phyloP scores from a whole-genome alignment of 2,329 filamentous ascomycete genomes.

The Laburnicola sp. region DNA sequence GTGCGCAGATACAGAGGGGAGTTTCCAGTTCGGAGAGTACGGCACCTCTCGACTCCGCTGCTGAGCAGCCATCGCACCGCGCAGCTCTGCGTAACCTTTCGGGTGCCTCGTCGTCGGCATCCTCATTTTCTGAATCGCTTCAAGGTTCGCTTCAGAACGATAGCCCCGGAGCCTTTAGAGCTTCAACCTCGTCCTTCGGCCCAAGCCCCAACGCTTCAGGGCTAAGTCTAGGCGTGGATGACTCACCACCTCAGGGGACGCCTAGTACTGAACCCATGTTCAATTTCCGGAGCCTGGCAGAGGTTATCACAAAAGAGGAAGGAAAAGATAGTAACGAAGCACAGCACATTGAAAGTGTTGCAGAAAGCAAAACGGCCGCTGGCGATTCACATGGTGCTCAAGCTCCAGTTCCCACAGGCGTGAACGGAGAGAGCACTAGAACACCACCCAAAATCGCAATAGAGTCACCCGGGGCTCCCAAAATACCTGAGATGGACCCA shows the following conservation, averaged over 20 bases:
- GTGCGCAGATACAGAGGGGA: slow-evolving; percentile 47
- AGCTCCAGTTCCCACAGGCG: slow-evolving; percentile 16
- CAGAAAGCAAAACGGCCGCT: slow-evolving; percentile 9
- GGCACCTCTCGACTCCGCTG: slow-evolving; percentile 47
- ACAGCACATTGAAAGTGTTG: slow-evolving; percentile 47
- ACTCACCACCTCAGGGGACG: slow-evolving; percentile 42
- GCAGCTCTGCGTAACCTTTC: slow-evolving; percentile 82
- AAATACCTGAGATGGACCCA: slow-evolving; percentile 12
- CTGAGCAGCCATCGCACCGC: slow-evolving; percentile 52
- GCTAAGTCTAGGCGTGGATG: slow-evolving; percentile 44
- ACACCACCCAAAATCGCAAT: slow-evolving; percentile 18
- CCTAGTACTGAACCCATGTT: slow-evolving; percentile 76
- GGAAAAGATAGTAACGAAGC: slow-evolving; percentile 48
- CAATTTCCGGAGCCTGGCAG: slow-evolving; percentile 85
- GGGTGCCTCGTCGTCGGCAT: slow-evolving; percentile 80
- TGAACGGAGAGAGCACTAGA: slow-evolving; percentile 25
- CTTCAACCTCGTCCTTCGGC: slow-evolving; percentile 51
- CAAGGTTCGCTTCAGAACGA: slow-evolving; percentile 33
- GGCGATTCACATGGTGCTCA: slow-evolving; percentile 1
- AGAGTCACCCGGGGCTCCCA: slow-evolving; percentile 11
- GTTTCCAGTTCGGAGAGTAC: slow-evolving; percentile 44
- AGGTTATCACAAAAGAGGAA: slow-evolving; percentile 72
- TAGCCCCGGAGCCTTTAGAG: slow-evolving; percentile 35
- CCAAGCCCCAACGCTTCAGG: slow-evolving; percentile 59
- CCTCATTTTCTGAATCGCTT: slow-evolving; percentile 72